Evolutionary conservation across 2,329 filamentous ascomycete genomes (phyloP), one percentile per base, ranked within the genome.

Genomic region (Cadophora luteo-olivacea): DNA sequence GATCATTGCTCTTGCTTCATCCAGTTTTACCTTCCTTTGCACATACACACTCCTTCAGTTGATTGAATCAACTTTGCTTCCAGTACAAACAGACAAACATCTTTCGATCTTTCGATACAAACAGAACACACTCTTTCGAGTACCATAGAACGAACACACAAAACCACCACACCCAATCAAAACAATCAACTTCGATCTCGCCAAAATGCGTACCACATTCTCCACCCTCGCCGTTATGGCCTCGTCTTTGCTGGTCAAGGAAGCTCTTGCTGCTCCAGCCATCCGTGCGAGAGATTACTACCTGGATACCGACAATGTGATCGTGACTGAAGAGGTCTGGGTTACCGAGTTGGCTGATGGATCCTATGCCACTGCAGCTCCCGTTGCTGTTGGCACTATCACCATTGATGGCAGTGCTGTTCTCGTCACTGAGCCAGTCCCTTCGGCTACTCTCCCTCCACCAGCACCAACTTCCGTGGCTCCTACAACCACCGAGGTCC

Each of bases 181-280:
- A 60, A 54, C 8, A 33, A 55, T 45, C 61, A 38, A 54, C 52
- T 29, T 57, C 29, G 25, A 49, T 63, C 29, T 55, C 25, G 45
- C 57, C 64, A 70, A 69, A 25, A 78, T 77, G 76, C 76, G 72
- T 68, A 73, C 69, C 62, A 68, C 72, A 9, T 68, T 76, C 68
- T 70, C 72, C 33, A 75, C 52, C 61, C 57, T 75, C 48, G 75
- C 73, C 71, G 60, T 76, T 63, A 69, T 76, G 69, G 74, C 75
- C 38, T 65, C 74, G 19, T 75, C 75, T 73, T 74, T 78, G 72
- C 75, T 77, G 74, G 71, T 74, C 72, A 75, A 73, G 68, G 74
- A 74, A 65, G 72, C 70, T 58, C 38, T 75, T 22, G 73, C 74
- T 60, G 70, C 70, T 25, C 62, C 62, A 29, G 38, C 29, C 32